Conservation (phyloP, 2,329 filamentous ascomycete species). For the Trichoderma sp. region DNA sequence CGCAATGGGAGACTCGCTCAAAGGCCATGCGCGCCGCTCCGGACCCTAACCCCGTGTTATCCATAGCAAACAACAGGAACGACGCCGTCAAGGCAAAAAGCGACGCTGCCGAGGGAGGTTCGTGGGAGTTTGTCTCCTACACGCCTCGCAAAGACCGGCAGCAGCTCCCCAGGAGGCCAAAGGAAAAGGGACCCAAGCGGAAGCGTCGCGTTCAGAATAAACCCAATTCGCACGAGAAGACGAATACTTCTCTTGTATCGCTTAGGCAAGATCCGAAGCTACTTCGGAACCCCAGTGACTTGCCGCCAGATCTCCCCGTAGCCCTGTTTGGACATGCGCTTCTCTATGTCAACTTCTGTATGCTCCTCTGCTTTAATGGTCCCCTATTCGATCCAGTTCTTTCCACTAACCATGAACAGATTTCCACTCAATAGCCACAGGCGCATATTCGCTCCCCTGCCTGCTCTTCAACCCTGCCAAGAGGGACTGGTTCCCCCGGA, state of each 20-base stretch:
- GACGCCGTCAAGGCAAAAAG: not conserved
- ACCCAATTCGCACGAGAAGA: not conserved
- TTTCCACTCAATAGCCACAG: constrained; percentile 19
- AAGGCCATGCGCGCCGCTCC: constrained; percentile 19
- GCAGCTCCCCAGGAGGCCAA: constrained; percentile 1
- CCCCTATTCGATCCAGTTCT: too few species aligned
- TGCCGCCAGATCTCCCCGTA: not conserved
- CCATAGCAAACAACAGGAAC: not conserved
- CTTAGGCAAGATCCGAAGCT: not conserved
- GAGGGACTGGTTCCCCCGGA: constrained; percentile 21
- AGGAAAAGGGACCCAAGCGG: not conserved
- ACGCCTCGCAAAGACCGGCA: constrained; percentile 10
- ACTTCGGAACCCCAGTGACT: not conserved
- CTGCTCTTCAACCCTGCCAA: constrained; percentile 21
- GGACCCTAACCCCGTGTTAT: not conserved
- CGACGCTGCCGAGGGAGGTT: not conserved
- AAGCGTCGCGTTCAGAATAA: not conserved
- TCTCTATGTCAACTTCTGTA: constrained; percentile 23
- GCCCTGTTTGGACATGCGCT: constrained; percentile 10
- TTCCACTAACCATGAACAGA: constrained; percentile 1
- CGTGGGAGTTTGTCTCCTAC: constrained; percentile 20
- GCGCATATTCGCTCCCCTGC: constrained; percentile 16
- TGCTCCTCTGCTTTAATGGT: not conserved
- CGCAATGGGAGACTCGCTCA: constrained; percentile 21
- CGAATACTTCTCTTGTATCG: not conserved